These are phyloP conservation scores for Nyctanthes arbortristis DNA, from an alignment of 257 asterid species.

Conservation along the genomic window DNA sequence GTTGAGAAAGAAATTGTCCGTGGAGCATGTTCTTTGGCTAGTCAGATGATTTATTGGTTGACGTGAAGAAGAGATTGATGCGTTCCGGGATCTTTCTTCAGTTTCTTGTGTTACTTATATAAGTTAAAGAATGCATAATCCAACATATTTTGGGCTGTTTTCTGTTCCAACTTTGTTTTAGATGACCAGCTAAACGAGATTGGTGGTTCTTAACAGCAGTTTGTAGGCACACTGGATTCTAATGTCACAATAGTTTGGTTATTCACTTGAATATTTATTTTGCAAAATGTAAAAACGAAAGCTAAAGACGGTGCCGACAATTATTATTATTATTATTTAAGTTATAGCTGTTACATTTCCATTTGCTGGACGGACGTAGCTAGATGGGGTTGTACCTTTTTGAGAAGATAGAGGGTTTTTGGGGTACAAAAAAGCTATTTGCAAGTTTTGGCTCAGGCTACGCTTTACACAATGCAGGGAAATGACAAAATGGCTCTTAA, in stretches of 20 bases:
- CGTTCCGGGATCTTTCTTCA: background rate
- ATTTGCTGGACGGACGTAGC: no score
- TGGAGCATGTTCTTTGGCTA: background rate
- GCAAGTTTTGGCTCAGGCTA: no score
- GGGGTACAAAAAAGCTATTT: no score
- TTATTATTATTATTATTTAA: no score
- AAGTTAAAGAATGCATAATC: background rate
- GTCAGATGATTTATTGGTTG: background rate
- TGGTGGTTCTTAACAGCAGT: background rate
- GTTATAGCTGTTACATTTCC: no score
- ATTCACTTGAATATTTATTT: background rate
- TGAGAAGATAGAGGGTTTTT: no score
- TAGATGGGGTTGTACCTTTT: no score
- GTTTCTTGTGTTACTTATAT: background rate
- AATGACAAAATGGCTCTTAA: no score
- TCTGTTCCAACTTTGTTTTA: background rate
- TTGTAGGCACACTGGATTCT: background rate
- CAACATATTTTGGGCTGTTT: background rate
- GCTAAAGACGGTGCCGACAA: no score
- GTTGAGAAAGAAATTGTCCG: constrained; percentile 8
- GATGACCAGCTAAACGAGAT: background rate
- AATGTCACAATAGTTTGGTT: background rate
- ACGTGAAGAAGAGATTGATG: background rate
- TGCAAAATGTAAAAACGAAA: no score
- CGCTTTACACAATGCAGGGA: no score